Evolutionary conservation across 371 early-diverging fungal genomes (phyloP).

Genomic region (Cokeromyces recurvatus): DNA sequence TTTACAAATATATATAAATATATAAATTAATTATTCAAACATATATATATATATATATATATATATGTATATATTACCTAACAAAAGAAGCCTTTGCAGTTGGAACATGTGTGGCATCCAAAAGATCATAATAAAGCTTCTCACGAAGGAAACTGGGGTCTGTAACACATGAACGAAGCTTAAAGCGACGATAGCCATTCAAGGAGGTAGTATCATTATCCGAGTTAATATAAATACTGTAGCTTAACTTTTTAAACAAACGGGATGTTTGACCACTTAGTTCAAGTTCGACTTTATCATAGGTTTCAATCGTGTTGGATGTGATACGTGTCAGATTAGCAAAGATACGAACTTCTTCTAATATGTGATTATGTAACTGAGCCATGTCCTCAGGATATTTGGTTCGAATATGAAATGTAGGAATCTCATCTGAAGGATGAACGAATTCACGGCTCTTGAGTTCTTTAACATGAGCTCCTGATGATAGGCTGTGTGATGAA

Average conservation of each 20-base stretch:
- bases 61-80: slow-evolving; percentile 16
- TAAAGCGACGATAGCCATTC: slow-evolving; percentile 30
- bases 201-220: not conserved
- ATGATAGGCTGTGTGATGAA: too few relatives aligned
- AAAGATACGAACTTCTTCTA: slow-evolving; percentile 21
- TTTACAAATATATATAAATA: too few relatives aligned
- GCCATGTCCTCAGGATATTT: slow-evolving; percentile 6
- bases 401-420: slow-evolving; percentile 25
- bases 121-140: slow-evolving; percentile 46
- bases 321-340: slow-evolving; percentile 29
- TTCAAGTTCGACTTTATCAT: slow-evolving; percentile 9
- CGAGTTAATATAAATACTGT: slow-evolving; percentile 13
- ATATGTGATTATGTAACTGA: slow-evolving; percentile 17
- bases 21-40: not conserved
- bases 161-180: slow-evolving; percentile 30
- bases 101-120: slow-evolving; percentile 37
- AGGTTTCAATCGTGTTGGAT: not conserved
- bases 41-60: not conserved
- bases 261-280: slow-evolving; percentile 33
- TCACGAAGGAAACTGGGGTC: slow-evolving; percentile 52
- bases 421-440: slow-evolving; percentile 23
- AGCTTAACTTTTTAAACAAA: slow-evolving; percentile 30
- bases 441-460: too few relatives aligned
- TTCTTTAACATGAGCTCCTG: too few relatives aligned
- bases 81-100: slow-evolving; percentile 38